Evolutionary conservation across 2,329 filamentous ascomycete species (phyloP).

Genomic region (Colletotrichum theobromicola): DNA sequence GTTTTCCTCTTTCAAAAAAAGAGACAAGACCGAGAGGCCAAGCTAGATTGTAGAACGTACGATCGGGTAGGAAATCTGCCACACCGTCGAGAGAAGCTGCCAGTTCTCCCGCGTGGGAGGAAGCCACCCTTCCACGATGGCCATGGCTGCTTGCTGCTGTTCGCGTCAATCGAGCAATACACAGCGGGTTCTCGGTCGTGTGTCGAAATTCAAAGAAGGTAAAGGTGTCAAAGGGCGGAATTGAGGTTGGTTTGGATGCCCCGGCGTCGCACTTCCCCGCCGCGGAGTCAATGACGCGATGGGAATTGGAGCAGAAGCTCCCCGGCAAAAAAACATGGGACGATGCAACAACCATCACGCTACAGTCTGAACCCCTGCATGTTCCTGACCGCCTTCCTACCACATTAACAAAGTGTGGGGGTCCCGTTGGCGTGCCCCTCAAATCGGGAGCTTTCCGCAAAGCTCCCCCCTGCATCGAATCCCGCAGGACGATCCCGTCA

Average conservation of each 20-base stretch:
- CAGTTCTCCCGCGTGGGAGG: conserved; percentile 65
- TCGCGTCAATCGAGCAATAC: neutral
- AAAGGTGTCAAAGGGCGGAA: neutral
- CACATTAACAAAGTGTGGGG: neutral
- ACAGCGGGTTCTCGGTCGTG: fast-evolving
- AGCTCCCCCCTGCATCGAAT: neutral
- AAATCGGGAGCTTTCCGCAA: neutral
- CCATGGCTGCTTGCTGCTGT: conserved; percentile 38
- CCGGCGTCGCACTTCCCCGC: neutral
- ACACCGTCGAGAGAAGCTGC: conserved; percentile 54
- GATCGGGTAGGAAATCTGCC: conserved; percentile 57
- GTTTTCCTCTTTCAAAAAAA: neutral
- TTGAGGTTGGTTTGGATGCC: neutral
- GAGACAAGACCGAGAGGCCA: too few species aligned
- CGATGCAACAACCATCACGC: neutral
- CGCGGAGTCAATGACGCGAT: neutral
- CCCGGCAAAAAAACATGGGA: neutral
- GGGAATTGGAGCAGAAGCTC: neutral
- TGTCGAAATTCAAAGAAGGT: neutral
- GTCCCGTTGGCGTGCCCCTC: neutral
- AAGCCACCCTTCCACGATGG: conserved; percentile 58
- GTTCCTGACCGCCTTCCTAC: neutral
- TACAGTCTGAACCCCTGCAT: neutral
- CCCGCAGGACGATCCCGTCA: neutral
- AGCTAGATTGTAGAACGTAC: too few species aligned